Conservation (phyloP, 306 rosid genomes). For the Vicia faba region DNA sequence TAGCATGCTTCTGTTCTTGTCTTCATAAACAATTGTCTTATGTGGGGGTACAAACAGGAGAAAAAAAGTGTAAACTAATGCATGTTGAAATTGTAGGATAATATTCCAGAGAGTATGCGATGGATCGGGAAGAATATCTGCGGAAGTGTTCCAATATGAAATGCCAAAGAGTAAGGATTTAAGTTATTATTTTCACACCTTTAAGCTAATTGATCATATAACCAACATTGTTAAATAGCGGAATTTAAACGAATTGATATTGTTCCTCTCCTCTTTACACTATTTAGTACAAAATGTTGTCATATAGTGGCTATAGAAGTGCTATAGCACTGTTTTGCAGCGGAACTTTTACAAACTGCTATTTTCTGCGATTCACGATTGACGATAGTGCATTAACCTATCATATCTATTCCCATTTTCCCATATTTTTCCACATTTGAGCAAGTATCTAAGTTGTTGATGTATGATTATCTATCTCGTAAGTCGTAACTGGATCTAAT, state of each 20-base stretch:
- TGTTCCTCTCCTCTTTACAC: too few relatives aligned
- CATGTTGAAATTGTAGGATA: slow-evolving; percentile 48
- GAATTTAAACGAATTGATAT: too few relatives aligned
- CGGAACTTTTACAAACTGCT: too few relatives aligned
- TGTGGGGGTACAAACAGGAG: slow-evolving; percentile 4
- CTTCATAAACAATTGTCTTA: slow-evolving; percentile 5
- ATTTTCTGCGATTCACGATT: too few relatives aligned
- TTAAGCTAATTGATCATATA: slow-evolving; percentile 12
- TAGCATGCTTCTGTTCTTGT: slow-evolving; percentile 10
- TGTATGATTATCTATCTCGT: slow-evolving; percentile 9
- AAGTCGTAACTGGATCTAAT: slow-evolving; percentile 9
- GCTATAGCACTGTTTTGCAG: too few relatives aligned
- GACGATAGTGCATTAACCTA: neutral
- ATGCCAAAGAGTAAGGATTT: slow-evolving; percentile 66
- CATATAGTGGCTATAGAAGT: too few relatives aligned
- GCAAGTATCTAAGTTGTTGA: slow-evolving; percentile 3
- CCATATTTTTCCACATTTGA: slow-evolving; percentile 27
- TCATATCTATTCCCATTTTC: slow-evolving; percentile 17
- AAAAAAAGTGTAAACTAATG: slow-evolving; percentile 38
- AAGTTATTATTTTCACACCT: slow-evolving; percentile 10
- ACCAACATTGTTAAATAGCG: too few relatives aligned
- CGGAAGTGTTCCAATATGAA: slow-evolving; percentile 68
- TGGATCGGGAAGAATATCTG: slow-evolving; percentile 60
- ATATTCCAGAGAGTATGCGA: slow-evolving; percentile 46
- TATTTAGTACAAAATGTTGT: too few relatives aligned